phyloP scores from a whole-genome alignment of 108 stramenopile genomes.

The Tribonema minus region DNA sequence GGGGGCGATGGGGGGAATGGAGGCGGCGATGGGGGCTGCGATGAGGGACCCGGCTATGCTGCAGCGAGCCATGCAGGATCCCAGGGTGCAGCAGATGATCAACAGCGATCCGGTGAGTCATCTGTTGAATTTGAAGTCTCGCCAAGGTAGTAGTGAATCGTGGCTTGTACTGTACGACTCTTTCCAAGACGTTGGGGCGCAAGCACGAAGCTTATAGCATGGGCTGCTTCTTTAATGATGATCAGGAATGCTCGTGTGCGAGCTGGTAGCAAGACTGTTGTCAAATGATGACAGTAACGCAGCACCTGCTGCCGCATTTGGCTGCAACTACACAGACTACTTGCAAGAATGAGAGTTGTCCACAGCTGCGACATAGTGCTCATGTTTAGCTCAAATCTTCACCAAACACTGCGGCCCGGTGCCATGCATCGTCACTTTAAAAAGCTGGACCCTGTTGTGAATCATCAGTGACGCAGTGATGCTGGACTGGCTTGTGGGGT shows the following conservation, averaged over 20 bases:
- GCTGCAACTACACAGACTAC: too few species aligned
- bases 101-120: conserved; percentile 2
- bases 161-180: background rate
- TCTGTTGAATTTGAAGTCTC: conserved; percentile 17
- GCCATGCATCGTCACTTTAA: too few species aligned
- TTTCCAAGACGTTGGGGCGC: background rate
- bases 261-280: background rate
- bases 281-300: too few species aligned
- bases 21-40: conserved; percentile 4
- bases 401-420: too few species aligned
- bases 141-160: conserved; percentile 12
- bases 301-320: too few species aligned
- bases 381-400: too few species aligned
- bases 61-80: conserved; percentile 17
- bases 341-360: too few species aligned
- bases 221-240: background rate
- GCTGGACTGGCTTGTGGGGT: too few species aligned
- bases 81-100: conserved; percentile 16
- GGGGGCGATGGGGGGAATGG: background rate
- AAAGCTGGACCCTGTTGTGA: too few species aligned
- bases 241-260: background rate
- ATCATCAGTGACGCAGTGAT: too few species aligned
- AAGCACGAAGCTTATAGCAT: background rate
- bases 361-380: too few species aligned
- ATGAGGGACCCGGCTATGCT: background rate